Evolutionary conservation across 2,329 filamentous ascomycete species (phyloP), one percentile per base, ranked within the genome.

Genomic region (Elsinoe fawcettii): DNA sequence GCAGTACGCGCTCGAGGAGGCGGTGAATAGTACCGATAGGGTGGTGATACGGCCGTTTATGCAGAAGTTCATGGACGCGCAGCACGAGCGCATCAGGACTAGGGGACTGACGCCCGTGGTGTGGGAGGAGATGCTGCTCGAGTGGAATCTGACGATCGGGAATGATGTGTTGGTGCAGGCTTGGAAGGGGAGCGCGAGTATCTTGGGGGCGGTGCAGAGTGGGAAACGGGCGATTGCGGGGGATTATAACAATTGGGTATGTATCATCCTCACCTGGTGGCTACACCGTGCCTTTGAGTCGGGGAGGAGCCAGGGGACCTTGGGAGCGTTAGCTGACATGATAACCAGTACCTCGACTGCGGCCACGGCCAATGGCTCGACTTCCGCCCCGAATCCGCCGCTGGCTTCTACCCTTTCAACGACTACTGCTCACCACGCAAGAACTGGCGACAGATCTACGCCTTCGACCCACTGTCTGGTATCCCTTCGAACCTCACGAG

Each of bases 111-210:
- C 79, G 4, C 88, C 90, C 0, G 75, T 95, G 20, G 87, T 91
- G 1, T 95, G 90, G 90, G 89, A 96, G 70, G 90, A 95, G 70
- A 90, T 93, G 78, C 75, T 89, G 1, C 75, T 87, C 8, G 77
- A 84, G 22, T 95, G 88, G 86, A 87, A 91, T 67, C 73, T 93
- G 46, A 87, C 80, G 0, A 73, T 95, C 5, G 83, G 83, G 2
- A 70, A 78, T 12, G 84, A 90, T 64, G 84, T 88, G 0, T 77
- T 95, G 11, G 79, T 95, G 4, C 90, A 95, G 72, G 81, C 84
- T 2, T 95, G 90, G 90, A 79, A 85, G 47, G 84, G 82, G 49
- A 79, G 80, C 20, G 74, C 73, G 9, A 80, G 85, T 5, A 80
- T 90, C 51, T 76, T 80, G 58, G 69, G 77, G 41, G 77, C 87